Base-by-base conservation (phyloP, 257 asterid genomes). In the Nicotiana noctiflora region DNA sequence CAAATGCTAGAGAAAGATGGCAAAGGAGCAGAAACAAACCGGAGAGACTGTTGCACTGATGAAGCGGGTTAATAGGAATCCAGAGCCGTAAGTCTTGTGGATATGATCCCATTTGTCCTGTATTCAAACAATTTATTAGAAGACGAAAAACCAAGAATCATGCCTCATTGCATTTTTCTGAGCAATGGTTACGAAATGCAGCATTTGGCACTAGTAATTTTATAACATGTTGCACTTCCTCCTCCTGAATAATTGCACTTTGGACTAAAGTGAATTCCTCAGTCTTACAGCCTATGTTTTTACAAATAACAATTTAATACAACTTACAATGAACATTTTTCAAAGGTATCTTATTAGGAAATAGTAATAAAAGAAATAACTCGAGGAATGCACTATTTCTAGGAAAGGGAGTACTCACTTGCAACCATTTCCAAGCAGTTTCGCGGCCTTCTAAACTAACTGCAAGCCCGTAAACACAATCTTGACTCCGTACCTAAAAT, bases 51-150 rank as follows among this genome's bases (percentile, higher is more conserved):
- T 62, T 14, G 93, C 87, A 53, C 92, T 86, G 90, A 95, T 76
- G 84, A 95, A 92, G 82, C 91, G 89, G 29, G 97, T 90, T 61
- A 95, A 83, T 11, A 93, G 88, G 83, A 91, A 93, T 84, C 98
- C 99, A 66, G 98, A 86, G 44, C 98, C 99, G 17, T 92, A 95
- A 6, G 97, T 92, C 83, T 90, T 85, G 29, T 75, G 76, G 80
- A 95, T 87, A 70, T 87, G 89, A 74, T 95, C 98, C 99, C 99
- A 95, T 52, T 92, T 86, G 17, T 85, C 94, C 99, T 95, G 93
- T 64, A 67, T 76, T 40, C 52, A 15, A 81, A 74, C 23, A 66
- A 76, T 77, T 67, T 49, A 81, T 18, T 14, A 8, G 19, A 62
- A 49, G 37, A 46, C 14, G 19, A 29, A 60, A 5, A 21, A 13